Base-by-base conservation (phyloP, 768 basidiomycete species). In the Ephemerocybe angulata region DNA sequence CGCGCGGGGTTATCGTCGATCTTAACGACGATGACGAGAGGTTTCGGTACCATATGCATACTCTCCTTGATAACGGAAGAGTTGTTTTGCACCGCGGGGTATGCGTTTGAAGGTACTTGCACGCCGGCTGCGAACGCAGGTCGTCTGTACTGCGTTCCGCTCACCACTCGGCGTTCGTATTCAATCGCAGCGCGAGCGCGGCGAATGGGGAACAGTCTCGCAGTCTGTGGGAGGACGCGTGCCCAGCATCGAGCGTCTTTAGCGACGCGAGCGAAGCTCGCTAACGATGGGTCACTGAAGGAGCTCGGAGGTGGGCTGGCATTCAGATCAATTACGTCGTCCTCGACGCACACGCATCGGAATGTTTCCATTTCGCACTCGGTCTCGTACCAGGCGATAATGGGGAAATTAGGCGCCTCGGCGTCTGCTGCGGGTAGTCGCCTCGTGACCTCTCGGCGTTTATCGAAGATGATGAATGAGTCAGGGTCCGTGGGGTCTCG, bases 1-100 rank as follows among this genome's bases (percentile, higher is more conserved):
- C 65, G 57, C 1, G 56, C 66, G 0, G 68, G 63, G 1, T 70
- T 35, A 0, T 68, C 71, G 52, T 75, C 69, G 1, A 76, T 43
- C 0, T 60, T 24, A 0, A 67, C 63, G 0, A 63, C 59, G 0
- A 75, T 58, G 0, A 71, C 61, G 0, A 74, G 28, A 1, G 71
- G 70, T 40, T 66, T 63, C 0, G 72, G 72, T 0, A 69, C 50
- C 4, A 52, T 21, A 10, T 21, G 21, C 3, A 13, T 22, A 19
- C 5, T 37, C 12, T n/a, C 4, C 12, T 28, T 19, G 52, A 50
- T 25, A 41, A n/a, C 38, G 31, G 44, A 37, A 21, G 40, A 22
- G 19, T 35, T 51, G 3, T 35, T 31, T 25, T 51, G 33, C 15
- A 51, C 10, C 7, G 50, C 5, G 5, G 50, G 33, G 25, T 37